A percentile compares a stretch with the other conserved stretches of the same genome.
phyloP scores from a whole-genome alignment of 805 yeast species.

The Starmerella lactis-condensi region DNA sequence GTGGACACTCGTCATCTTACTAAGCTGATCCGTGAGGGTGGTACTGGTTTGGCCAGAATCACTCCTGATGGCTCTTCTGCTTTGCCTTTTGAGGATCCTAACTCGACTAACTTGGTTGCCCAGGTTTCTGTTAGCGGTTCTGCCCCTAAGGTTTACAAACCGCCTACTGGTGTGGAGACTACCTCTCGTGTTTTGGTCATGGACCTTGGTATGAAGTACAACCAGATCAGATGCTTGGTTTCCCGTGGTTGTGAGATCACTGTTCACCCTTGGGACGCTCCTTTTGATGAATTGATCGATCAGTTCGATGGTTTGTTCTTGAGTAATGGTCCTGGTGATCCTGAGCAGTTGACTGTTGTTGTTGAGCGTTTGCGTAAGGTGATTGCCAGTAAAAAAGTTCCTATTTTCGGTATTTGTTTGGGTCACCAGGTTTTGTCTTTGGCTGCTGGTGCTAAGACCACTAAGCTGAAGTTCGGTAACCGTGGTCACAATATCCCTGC shows the following conservation, averaged over 20 bases:
- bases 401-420: constrained; percentile 92
- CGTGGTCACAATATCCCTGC: constrained; percentile 98
- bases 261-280: constrained; percentile 93
- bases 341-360: constrained; percentile 59
- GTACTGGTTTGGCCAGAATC: constrained; percentile 84
- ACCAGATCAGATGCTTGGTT: constrained; percentile 93
- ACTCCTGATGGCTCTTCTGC: constrained; percentile 40
- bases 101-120: constrained; percentile 76
- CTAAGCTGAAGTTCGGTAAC: constrained; percentile 91
- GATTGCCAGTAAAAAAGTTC: constrained; percentile 51
- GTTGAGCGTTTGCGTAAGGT: constrained; percentile 41
- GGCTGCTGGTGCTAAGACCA: constrained; percentile 85
- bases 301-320: constrained; percentile 86
- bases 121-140: constrained; percentile 43
- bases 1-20: constrained; percentile 93
- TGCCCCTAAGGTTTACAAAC: constrained; percentile 56
- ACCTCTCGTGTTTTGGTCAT: constrained; percentile 63
- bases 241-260: constrained; percentile 87
- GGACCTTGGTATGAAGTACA: constrained; percentile 96
- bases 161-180: constrained; percentile 33
- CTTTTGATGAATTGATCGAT: constrained; percentile 43
- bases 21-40: constrained; percentile 76
- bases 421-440: constrained; percentile 94
- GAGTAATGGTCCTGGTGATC: constrained; percentile 99
- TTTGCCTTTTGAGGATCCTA: constrained; percentile 89